Base-by-base conservation (phyloP, 2,329 filamentous ascomycete species). In the Trichoderma sp. region DNA sequence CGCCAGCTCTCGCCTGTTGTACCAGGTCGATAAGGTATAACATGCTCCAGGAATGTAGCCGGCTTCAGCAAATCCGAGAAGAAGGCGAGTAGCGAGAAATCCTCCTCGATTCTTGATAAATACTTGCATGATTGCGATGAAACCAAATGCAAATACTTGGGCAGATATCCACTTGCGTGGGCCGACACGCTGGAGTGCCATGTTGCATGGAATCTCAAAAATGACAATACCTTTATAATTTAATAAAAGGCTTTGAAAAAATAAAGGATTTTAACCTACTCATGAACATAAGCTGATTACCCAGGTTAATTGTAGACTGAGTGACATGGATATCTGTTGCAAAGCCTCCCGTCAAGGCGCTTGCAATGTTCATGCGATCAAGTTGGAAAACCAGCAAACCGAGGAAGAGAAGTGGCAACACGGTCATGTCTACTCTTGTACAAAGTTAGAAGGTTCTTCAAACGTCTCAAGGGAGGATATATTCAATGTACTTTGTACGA, bases 21-120 rank as follows among this genome's bases (percentile, higher is more conserved):
- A 88, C 86, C 86, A 88, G 1, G 84, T 86, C 0, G 86, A 87
- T 1, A 88, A 78, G 3, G 85, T 86, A 79, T 81, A 87, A 0
- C 85, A 78, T 7, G 81, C 80, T 3, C 86, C 87, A 0, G 87
- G 87, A 68, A 88, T 88, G 73, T 87, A 88, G 1, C 87, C 87
- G 0, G 84, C 84, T 76, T 88, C 87, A 3, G 83, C 84, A 13
- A 88, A 79, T 2, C 86, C 87, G 0, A 89, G 82, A 1, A 88
- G 77, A 67, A 88, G 82, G 0, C 87, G 81, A 0, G 85, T 86
- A 0, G 80, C 82, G 32, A 88, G 78, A 74, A 84, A 88, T 3
- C 82, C 81, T 2, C 79, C 81, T 57, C 86, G 85, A 47, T 79
- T 83, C 34, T 79, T 80, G 66, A 85, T 81, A 75, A 87, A 89